Conservation (phyloP, 2,329 filamentous ascomycete species). For the Microsporum canis region DNA sequence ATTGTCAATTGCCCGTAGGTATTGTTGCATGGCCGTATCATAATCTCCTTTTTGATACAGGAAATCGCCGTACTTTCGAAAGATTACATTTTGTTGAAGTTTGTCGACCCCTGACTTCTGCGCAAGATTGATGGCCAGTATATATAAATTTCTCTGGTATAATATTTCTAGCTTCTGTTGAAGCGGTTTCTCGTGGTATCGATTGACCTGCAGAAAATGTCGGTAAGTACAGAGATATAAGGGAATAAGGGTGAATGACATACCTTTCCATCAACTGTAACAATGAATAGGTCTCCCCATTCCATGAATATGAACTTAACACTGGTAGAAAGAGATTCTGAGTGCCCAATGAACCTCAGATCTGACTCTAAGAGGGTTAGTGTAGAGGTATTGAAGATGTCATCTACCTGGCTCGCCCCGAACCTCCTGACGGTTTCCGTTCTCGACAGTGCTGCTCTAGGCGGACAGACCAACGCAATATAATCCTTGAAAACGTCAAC, state of each 20-base stretch:
- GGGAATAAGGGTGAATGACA: slow-evolving; percentile 12
- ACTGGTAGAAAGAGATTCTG: slow-evolving; percentile 69
- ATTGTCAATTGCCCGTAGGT: slow-evolving; percentile 88
- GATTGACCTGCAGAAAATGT: slow-evolving; percentile 51
- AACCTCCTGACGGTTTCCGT: slow-evolving; percentile 60
- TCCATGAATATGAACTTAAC: slow-evolving; percentile 71
- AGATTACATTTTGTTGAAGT: slow-evolving; percentile 80
- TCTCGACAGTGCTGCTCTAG: slow-evolving; percentile 44
- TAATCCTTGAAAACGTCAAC: slow-evolving; percentile 75
- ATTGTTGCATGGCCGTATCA: slow-evolving; percentile 98
- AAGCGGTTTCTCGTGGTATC: slow-evolving; percentile 82
- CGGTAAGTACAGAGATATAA: slow-evolving; percentile 9
- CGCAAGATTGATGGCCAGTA: slow-evolving; percentile 81
- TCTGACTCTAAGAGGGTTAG: slow-evolving; percentile 90
- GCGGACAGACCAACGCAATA: slow-evolving; percentile 74
- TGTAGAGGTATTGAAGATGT: slow-evolving; percentile 73
- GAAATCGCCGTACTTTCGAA: slow-evolving; percentile 85
- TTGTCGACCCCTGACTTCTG: slow-evolving; percentile 74
- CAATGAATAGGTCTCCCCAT: slow-evolving; percentile 85
- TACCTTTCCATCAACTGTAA: slow-evolving; percentile 86
- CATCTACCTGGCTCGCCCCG: slow-evolving; percentile 59
- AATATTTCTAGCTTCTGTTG: slow-evolving; percentile 86
- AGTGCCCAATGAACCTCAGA: slow-evolving; percentile 78
- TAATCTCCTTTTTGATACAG: slow-evolving; percentile 92
- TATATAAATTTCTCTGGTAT: slow-evolving; percentile 86